Evolutionary conservation across 2,329 filamentous ascomycete genomes (phyloP).

Genomic region (Alternaria arborescens): DNA sequence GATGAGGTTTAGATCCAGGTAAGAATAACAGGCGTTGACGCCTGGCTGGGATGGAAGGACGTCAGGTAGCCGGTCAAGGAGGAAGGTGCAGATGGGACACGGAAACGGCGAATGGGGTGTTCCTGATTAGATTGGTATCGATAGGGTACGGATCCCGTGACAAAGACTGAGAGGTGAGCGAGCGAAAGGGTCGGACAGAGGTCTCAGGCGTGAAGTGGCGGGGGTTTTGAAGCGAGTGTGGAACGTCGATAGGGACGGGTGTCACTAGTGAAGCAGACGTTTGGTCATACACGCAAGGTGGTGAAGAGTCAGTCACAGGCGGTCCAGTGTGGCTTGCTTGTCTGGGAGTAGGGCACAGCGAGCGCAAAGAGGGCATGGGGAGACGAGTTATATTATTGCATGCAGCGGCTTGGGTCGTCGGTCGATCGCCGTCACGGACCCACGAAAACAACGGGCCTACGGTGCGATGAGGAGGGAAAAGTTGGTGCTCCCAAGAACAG

Average conservation of each 20-base stretch:
- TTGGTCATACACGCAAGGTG: slow-evolving; percentile 13
- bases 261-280: slow-evolving; percentile 42
- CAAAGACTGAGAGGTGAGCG: slow-evolving; percentile 18
- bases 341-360: slow-evolving; percentile 17
- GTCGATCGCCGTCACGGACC: slow-evolving; percentile 22
- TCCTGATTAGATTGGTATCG: not conserved
- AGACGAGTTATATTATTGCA: slow-evolving; percentile 41
- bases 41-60: slow-evolving; percentile 10
- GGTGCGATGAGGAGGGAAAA: slow-evolving; percentile 22
- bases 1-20: slow-evolving; percentile 24
- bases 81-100: slow-evolving; percentile 24
- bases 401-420: slow-evolving; percentile 30
- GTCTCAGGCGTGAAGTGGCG: slow-evolving; percentile 26
- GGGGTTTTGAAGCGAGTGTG: slow-evolving; percentile 45
- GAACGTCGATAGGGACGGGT: slow-evolving; percentile 37
- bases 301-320: slow-evolving; percentile 28
- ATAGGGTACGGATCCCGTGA: slow-evolving; percentile 22
- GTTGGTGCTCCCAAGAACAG: slow-evolving; percentile 23
- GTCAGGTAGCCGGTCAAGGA: slow-evolving; percentile 4
- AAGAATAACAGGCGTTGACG: slow-evolving; percentile 31
- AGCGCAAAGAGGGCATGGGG: slow-evolving; percentile 26
- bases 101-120: not conserved
- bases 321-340: slow-evolving; percentile 34
- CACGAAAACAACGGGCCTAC: slow-evolving; percentile 36
- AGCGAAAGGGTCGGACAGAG: slow-evolving; percentile 21